Conservation (phyloP, 768 basidiomycete genomes). For the Tremella mesenterica region DNA sequence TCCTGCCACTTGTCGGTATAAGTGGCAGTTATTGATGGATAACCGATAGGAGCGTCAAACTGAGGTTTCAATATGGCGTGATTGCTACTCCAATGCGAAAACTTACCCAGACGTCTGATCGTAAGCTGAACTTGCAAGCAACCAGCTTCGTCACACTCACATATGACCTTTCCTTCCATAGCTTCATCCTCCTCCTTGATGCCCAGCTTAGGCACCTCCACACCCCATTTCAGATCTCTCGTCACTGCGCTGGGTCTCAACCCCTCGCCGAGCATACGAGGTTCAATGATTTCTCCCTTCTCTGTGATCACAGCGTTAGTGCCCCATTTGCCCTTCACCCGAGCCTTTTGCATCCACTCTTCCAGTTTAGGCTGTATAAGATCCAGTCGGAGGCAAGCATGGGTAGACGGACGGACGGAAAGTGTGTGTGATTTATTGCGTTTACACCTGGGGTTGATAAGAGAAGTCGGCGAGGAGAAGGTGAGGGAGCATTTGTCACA, state of each 20-base stretch:
- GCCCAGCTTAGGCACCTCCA: conserved; percentile 65
- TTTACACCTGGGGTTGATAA: conserved; percentile 89
- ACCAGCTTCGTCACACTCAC: conserved; percentile 51
- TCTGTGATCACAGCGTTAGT: conserved; percentile 80
- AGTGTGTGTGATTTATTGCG: conserved; percentile 71
- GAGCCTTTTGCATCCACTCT: conserved; percentile 75
- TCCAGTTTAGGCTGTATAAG: conserved; percentile 70
- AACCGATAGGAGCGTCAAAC: conserved; percentile 97
- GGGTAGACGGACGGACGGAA: conserved; percentile 65
- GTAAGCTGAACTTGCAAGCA: conserved; percentile 2
- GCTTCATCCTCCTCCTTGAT: conserved; percentile 67
- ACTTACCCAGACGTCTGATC: conserved; percentile 83
- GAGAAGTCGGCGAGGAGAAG: conserved; percentile 74
- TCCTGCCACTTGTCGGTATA: conserved; percentile 89
- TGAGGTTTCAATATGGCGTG: conserved; percentile 35
- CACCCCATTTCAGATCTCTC: conserved; percentile 90
- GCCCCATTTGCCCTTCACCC: conserved; percentile 80
- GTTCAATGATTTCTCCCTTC: conserved; percentile 81
- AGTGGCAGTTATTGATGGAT: conserved; percentile 91
- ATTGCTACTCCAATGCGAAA: background rate
- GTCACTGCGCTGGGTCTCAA: conserved; percentile 84
- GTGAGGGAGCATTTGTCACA: conserved; percentile 90
- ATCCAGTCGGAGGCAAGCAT: conserved; percentile 87
- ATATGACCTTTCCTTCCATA: conserved; percentile 91
- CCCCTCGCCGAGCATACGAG: conserved; percentile 68